A percentile compares a stretch with the other conserved stretches of the same genome.
These are phyloP conservation scores for Debaryomycetaceae sp. DNA, from an alignment of 1,139 yeast species.

Conservation along the genomic window DNA sequence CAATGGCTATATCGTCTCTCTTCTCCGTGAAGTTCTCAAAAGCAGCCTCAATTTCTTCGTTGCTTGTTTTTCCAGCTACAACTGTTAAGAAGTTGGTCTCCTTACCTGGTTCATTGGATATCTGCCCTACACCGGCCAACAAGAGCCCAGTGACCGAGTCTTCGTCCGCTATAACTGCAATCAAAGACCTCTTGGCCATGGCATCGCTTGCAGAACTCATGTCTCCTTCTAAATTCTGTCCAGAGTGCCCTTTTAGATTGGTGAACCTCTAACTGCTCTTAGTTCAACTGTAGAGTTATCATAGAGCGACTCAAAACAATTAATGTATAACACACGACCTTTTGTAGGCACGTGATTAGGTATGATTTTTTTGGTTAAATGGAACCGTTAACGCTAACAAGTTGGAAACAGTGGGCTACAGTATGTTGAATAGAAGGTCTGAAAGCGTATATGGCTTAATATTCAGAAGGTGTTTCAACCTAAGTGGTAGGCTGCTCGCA, in stretches of 20 bases:
- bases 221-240: conserved; percentile 1
- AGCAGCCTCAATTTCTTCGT: conserved; percentile 69
- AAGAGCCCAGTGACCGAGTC: conserved; percentile 95
- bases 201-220: conserved; percentile 34
- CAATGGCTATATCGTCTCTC: conserved; percentile 88
- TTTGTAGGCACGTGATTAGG: not conserved
- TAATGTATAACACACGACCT: not conserved
- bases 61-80: conserved; percentile 73
- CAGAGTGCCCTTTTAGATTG: not conserved
- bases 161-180: conserved; percentile 96
- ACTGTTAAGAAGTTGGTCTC: conserved; percentile 81
- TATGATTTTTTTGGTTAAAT: not conserved
- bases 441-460: not conserved
- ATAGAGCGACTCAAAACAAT: not conserved
- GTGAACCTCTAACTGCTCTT: no score
- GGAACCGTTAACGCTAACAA: not conserved
- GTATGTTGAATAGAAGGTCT: not conserved
- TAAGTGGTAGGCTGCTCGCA: conserved; percentile 21
- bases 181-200: conserved; percentile 65
- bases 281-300: not conserved
- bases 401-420: not conserved
- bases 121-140: conserved; percentile 94
- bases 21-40: conserved; percentile 71
- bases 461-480: conserved; percentile 11
- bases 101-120: conserved; percentile 57